Base-by-base conservation (phyloP, 2,329 filamentous ascomycete genomes). In the Teratosphaeria destructans region DNA sequence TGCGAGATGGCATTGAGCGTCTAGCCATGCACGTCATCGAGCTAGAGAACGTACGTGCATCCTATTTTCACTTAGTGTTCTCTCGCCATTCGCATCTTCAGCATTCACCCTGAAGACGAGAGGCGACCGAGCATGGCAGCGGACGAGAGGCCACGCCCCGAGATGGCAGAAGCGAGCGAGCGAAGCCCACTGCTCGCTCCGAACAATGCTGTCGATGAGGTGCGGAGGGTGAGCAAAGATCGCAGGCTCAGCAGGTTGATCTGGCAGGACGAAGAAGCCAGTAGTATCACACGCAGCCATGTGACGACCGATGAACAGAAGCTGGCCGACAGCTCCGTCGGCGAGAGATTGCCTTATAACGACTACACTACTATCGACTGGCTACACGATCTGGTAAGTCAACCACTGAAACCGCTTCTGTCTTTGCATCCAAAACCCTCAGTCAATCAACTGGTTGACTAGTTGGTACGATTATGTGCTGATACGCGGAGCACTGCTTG, bases 321-420 rank as follows among this genome's bases (percentile, higher is more conserved):
- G 19, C 69, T 82, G 58, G 72, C 66, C 6, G 71, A 71, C 3
- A 78, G 75, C 27, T 72, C 78, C 1, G 73, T 82, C 11, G 81
- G 81, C 52, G 82, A 85, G 66, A 72, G 81, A 57, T 68, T 84
- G 23, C 79, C 81, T 0, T 85, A 85, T 66, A 84, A 83, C 65
- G 79, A 84, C 63, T 85, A 85, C 64, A 81, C 79, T 7, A 83
- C 82, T 1, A 84, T 85, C 60, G 82, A 85, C 69, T 85, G 82
- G 82, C 73, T 85, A 10, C 82, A 83, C 68, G 81, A 83, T 64
- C 69, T 85, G 59, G 79, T 81, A 67, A 23, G 62, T 32, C 4
- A 5, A 43, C 37, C 37, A 43, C 37, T 12, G 5, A 43, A 43
- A 43, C 37, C 16, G 5, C 3, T 43, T 5, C 11, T 32, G 29